Evolutionary conservation across 1,139 yeast genomes (phyloP), one percentile per base, ranked within the genome.

Genomic region (Zygosaccharomyces sapae): DNA sequence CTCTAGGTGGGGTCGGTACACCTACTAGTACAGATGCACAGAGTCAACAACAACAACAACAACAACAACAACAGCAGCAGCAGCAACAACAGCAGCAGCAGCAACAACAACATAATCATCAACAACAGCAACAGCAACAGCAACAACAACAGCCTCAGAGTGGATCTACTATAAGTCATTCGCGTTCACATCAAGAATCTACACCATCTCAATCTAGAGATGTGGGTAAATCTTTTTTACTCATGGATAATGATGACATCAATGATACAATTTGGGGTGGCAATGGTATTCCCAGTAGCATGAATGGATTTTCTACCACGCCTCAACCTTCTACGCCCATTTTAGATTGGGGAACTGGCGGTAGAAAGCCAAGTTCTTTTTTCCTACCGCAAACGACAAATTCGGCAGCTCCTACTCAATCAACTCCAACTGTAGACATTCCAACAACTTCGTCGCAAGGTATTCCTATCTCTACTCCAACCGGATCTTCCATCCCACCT

Each of bases 211-310:
- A 52, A 37, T 44, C 67, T n/a, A 62, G 64, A 48, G 71, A 69
- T 53, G 63, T 78, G 13, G 83, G 83, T 2, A 79, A 80, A 60
- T 75, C 82, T 0, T 68, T 79, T 29, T 63, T 80, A 44, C 54
- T 79, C 54, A 70, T 77, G 79, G 83, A 79, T 50, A 70, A 79
- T 16, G 81, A 76, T 48, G 62, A 59, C 29, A 57, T 58, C 20
- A 59, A 56, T 46, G 62, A 56, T 70, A 74, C 61, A 78, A 78
- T 60, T 74, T 76, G 42, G 69, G 79, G 56, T 76, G 76, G 56
- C 72, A 76, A 62, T 78, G 73, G 54, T 8, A 55, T 61, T 31
- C 57, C 65, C 24, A 52, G 63, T 12, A 63, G 68, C 47, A 65
- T 60, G 36, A 60, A 57, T 43, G 60, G 59, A 9, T 55, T 61